phyloP scores from a whole-genome alignment of 164 flowering plant genomes.

The Buxus sempervirens region DNA sequence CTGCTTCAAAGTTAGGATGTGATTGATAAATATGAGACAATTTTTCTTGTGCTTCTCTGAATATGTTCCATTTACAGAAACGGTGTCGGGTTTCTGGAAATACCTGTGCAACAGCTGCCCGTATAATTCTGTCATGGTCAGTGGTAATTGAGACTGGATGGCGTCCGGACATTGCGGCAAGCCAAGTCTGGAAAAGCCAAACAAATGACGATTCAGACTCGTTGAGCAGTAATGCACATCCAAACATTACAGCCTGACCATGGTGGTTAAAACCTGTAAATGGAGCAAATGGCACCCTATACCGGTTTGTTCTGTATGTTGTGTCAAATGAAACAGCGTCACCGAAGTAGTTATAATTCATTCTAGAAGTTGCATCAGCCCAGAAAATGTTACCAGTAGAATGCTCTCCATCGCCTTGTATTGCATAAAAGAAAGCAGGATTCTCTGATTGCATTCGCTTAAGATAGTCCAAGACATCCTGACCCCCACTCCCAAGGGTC shows the following conservation, averaged over 20 bases:
- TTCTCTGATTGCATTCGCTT: slow-evolving; percentile 42
- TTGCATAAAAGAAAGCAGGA: slow-evolving; percentile 37
- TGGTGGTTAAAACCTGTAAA: slow-evolving; percentile 43
- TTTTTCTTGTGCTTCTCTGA: slow-evolving; percentile 40
- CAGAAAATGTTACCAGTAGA: slow-evolving; percentile 32
- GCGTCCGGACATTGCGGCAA: slow-evolving; percentile 37
- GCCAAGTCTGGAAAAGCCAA: slow-evolving; percentile 44
- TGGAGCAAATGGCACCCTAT: slow-evolving; percentile 34
- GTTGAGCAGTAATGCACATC: slow-evolving; percentile 39
- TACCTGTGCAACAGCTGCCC: slow-evolving; percentile 31
- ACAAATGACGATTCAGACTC: slow-evolving; percentile 37
- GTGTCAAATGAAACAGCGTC: slow-evolving; percentile 38
- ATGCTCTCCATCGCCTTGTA: slow-evolving; percentile 28
- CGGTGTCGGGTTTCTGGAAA: slow-evolving; percentile 42
- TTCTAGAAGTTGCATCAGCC: slow-evolving; percentile 38
- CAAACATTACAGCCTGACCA: slow-evolving; percentile 47
- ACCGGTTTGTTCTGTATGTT: slow-evolving; percentile 25
- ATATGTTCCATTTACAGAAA: slow-evolving; percentile 28
- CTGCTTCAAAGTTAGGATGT: slow-evolving; percentile 35
- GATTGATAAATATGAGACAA: slow-evolving; percentile 36
- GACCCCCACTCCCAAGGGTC: slow-evolving; percentile 39
- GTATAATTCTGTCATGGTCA: slow-evolving; percentile 31
- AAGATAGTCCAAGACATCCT: slow-evolving; percentile 38
- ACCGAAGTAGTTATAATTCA: slow-evolving; percentile 39
- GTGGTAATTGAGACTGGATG: slow-evolving; percentile 39